Evolutionary conservation across 305 asterid genomes (phyloP).

Genomic region (Plantago coronopus): DNA sequence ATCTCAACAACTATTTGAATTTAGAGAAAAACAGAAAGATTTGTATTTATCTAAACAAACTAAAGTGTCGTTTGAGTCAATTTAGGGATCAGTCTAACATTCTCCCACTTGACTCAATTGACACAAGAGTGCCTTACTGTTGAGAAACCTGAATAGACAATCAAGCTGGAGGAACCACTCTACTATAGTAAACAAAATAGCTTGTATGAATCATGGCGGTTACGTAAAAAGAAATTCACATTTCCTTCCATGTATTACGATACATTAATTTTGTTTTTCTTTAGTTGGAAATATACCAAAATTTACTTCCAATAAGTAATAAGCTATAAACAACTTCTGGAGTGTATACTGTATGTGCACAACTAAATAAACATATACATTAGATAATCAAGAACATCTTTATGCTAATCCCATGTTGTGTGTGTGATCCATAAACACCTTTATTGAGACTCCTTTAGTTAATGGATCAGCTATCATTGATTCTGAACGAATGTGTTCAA

Average conservation of each 20-base stretch:
- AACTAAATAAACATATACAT: background rate
- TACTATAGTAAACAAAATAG: no score
- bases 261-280: background rate
- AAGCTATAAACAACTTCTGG: background rate
- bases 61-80: no score
- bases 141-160: no score
- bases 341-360: constrained; percentile 1
- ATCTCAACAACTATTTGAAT: no score
- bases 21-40: no score
- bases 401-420: constrained; percentile 3
- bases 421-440: constrained; percentile 16
- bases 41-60: no score
- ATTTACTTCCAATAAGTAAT: background rate
- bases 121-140: background rate
- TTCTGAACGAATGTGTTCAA: constrained; percentile 7
- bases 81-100: background rate
- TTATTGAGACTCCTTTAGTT: constrained; percentile 15
- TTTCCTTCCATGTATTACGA: constrained; percentile 7
- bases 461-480: constrained; percentile 18
- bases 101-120: constrained; percentile 1
- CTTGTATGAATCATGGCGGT: constrained; percentile 8
- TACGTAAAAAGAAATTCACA: background rate
- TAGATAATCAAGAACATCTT: constrained; percentile 1
- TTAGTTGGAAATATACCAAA: background rate
- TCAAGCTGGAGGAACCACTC: no score